Base-by-base conservation (phyloP, 768 basidiomycete genomes). In the Auricularia sp. region DNA sequence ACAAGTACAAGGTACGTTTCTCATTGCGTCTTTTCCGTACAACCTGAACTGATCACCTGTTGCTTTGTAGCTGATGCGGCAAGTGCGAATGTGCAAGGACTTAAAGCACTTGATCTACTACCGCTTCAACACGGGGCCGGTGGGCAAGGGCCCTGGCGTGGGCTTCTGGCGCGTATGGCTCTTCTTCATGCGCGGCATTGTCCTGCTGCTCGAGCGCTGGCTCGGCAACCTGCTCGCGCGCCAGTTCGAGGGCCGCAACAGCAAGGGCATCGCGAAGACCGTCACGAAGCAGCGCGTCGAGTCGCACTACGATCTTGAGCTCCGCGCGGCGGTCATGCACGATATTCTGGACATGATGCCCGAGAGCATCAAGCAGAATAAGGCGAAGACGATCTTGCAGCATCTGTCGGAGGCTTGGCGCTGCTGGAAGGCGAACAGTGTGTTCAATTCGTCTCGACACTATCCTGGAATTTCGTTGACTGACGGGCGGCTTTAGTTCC, bases 281-380 rank as follows among this genome's bases (percentile, higher is more conserved):
- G 96, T 99, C 29, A 99, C 97, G 33, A 99, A 99, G 77, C 97
- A 99, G 77, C 87, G 96, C 71, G 97, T 98, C 14, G 97, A 99
- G 76, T 97, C 94, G 8, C 97, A 99, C 74, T 98, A 95, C 70
- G 97, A 99, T 74, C 82, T 99, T 42, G 97, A 99, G 73, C 79
- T 99, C 54, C 88, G 97, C 63, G 97, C 97, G 0, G 95, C 97
- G 59, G 96, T 99, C 70, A 98, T 99, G 97, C 96, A 98, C 77
- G 96, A 99, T 75, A 98, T 99, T 70, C 80, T 99, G 69, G 96
- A 98, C 79, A 98, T 98, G 96, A 98, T 98, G 96, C 97, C 97
- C 6, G 97, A 98, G 75, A 93, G 91, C 2, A 95, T 98, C 80
- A 95, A 95, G 77, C 93, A 95, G 77, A 99, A 98, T 78, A 98